Evolutionary conservation across 2,329 filamentous ascomycete genomes (phyloP), one percentile per base, ranked within the genome.

Genomic region (Aspergillus puulaauensis): DNA sequence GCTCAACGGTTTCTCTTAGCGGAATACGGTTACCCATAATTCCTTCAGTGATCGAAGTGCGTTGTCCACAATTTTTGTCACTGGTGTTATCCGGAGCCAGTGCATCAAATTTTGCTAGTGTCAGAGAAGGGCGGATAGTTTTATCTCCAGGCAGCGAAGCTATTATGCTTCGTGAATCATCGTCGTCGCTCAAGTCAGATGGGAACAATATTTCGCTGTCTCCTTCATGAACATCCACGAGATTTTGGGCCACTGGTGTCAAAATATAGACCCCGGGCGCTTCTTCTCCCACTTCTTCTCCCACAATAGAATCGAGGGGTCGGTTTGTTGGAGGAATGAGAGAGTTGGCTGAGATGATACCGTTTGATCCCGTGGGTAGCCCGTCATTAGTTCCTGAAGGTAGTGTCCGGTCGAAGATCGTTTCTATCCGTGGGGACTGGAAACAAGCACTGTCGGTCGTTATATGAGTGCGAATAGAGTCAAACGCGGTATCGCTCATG

Each of bases 401-500:
- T 58, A 76, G 77, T 51, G 78, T 80, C 66, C 84, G 82, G 69
- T 86, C 83, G 69, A 88, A 87, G 65, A 88, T 85, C 11, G 82
- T 85, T 64, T 87, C 83, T 57, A 88, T 86, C 49, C 81, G 81
- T 60, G 83, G 80, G 44, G 83, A 82, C 64, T 82, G 78, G 59
- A 79, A 74, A 43, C 79, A 81, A 55, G 79, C 81, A 66, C 75
- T 77, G 54, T 79, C 82, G 61, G 79, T 77, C 15, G 83, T 85
- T 52, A 81, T 80, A 64, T 83, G 79, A 9, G 85, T 87, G 57
- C 83, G 83, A 57, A 86, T 75, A 49, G 85, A 87, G 71, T 87
- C 85, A 73, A 83, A 87, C 15, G 82, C 78, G 23, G 82, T 85
- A 61, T 87, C 85, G 63, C 83, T 86, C 64, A 83, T 80, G 61